Conservation (phyloP, 495 filamentous ascomycete species). For the Hypoxylon rickii region DNA sequence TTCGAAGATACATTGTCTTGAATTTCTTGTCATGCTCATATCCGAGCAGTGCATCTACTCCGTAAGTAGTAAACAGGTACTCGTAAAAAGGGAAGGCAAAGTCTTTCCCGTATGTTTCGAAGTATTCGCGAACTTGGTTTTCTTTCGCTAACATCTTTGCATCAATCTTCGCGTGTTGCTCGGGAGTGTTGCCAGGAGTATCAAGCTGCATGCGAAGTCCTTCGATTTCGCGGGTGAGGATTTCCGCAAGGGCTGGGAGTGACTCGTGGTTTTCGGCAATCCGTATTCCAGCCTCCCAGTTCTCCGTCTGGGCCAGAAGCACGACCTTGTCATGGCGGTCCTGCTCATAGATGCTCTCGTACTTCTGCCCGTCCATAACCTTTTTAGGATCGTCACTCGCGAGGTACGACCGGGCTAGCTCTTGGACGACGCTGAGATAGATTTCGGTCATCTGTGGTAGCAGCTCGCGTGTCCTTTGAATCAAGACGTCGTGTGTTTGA, state of each 20-base stretch:
- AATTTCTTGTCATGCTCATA: constrained; percentile 66
- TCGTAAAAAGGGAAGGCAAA: constrained; percentile 85
- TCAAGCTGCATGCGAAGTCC: constrained; percentile 33
- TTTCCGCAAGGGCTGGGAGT: constrained; percentile 69
- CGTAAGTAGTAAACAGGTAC: constrained; percentile 67
- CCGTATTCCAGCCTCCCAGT: constrained; percentile 67
- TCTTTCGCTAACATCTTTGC: constrained; percentile 42
- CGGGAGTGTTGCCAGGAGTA: constrained; percentile 23
- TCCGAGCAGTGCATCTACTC: constrained; percentile 68
- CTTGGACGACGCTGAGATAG: constrained; percentile 50
- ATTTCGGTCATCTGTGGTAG: constrained; percentile 50
- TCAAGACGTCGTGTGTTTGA: constrained; percentile 24
- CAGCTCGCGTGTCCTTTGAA: constrained; percentile 43
- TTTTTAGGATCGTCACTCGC: constrained; percentile 42
- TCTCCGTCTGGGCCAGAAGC: constrained; percentile 67
- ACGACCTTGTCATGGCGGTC: constrained; percentile 50
- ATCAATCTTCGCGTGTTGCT: constrained; percentile 33
- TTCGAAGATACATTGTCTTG: constrained; percentile 76
- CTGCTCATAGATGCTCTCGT: constrained; percentile 40
- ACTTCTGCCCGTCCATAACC: constrained; percentile 42
- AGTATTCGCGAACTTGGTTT: constrained; percentile 59
- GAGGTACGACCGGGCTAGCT: constrained; percentile 46
- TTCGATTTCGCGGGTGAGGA: constrained; percentile 50
- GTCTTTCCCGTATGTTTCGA: constrained; percentile 69
- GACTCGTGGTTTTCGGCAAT: constrained; percentile 77